Base-by-base conservation (phyloP, 1,139 yeast species). In the Protomyces inundatus region DNA sequence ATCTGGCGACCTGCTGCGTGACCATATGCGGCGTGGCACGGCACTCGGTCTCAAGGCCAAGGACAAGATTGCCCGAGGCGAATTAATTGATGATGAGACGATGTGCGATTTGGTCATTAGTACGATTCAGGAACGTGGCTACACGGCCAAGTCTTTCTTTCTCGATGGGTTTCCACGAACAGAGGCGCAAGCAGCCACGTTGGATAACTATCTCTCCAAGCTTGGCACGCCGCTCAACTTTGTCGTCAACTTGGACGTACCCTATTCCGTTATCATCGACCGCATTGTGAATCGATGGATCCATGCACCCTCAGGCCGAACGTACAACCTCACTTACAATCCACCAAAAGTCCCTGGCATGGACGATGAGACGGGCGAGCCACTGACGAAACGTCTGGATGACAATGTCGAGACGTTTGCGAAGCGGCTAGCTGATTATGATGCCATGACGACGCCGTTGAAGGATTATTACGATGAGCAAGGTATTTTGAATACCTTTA, bases 111-210 rank as follows among this genome's bases (percentile, higher is more conserved):
- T 93, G 96, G 95, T 93, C 80, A 86, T 87, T 79, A 32, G 48
- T 36, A 54, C 58, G 23, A 54, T 60, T 16, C 34, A 12, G 10
- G 64, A 40, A 35, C 55, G 61, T 6, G 61, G 48, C 32, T 35
- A 36, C 35, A 52, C 50, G 42, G 40, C 51, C 53, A 42, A 55
- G 16, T 55, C 61, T 12, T 95, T 93, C 83, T 93, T 93, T 73
- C 83, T 93, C 75, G 99, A 93, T 77, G 99, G 99, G 45, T 93
- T 93, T 89, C 99, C 99, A 78, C 88, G 99, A 82, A 93, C 98
- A 68, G 91, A 93, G 70, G 97, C 98, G 66, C 99, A 93, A 81
- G 98, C 98, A 69, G 96, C 93, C 80, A 90, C 90, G 76, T 85
- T 93, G 76, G 98, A 93, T 77, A 78, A 82, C 67, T 93, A 93